Conservation (phyloP, 2,329 filamentous ascomycete genomes). For the Raffaelea arxii region DNA sequence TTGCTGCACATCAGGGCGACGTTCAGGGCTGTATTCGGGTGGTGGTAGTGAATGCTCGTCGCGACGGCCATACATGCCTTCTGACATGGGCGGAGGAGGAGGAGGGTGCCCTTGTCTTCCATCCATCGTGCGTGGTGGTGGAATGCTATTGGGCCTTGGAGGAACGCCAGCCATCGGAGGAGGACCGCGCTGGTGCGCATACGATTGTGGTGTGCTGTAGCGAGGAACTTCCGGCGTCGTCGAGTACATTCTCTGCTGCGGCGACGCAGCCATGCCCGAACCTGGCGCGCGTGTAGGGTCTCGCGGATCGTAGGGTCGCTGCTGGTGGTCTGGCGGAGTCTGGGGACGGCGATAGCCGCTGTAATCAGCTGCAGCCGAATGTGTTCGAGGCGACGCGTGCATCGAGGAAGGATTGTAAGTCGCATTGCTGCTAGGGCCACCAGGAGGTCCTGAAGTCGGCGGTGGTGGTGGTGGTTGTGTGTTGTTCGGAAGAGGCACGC, state of each 20-base stretch:
- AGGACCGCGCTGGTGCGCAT: slow-evolving; percentile 36
- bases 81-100: slow-evolving; percentile 8
- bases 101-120: slow-evolving; percentile 22
- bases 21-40: slow-evolving; percentile 44
- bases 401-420: slow-evolving; percentile 36
- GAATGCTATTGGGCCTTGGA: slow-evolving; percentile 11
- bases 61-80: slow-evolving; percentile 32
- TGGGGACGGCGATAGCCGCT: slow-evolving; percentile 56
- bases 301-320: slow-evolving; percentile 41
- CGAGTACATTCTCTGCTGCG: slow-evolving; percentile 32
- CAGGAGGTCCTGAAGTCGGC: slow-evolving; percentile 27
- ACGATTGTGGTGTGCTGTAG: slow-evolving; percentile 50
- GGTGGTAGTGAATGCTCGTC: slow-evolving; percentile 33
- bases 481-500: slow-evolving; percentile 9
- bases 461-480: slow-evolving; percentile 7
- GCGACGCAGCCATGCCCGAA: slow-evolving; percentile 26
- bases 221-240: slow-evolving; percentile 47
- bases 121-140: slow-evolving; percentile 36
- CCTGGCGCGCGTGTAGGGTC: slow-evolving; percentile 31
- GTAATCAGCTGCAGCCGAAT: slow-evolving; percentile 48
- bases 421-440: too few relatives aligned
- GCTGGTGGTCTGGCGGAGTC: slow-evolving; percentile 58
- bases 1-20: slow-evolving; percentile 43
- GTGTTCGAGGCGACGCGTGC: slow-evolving; percentile 47
- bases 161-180: slow-evolving; percentile 33